Percentiles rank a stretch among this genome's conserved stretches.
phyloP scores from a whole-genome alignment of 768 basidiomycete genomes.

The Guyanaporus albipodus region DNA sequence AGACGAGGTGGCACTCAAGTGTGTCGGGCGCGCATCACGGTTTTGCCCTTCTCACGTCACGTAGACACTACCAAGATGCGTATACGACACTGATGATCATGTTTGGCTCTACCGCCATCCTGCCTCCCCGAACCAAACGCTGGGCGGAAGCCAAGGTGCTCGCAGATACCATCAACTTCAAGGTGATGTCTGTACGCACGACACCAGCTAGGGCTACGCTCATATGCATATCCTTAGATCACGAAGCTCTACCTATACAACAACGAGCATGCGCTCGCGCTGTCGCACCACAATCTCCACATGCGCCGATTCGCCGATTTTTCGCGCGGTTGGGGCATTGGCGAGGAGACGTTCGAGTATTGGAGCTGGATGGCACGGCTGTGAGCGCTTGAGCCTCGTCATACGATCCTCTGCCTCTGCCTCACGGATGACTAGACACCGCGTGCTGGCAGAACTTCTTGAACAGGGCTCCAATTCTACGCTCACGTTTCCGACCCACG shows the following conservation, averaged over 20 bases:
- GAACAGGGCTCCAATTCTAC: conserved; percentile 72
- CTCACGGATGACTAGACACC: conserved; percentile 51
- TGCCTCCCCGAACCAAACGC: conserved; percentile 90
- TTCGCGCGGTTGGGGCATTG: conserved; percentile 90
- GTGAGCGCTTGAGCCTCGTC: conserved; percentile 52
- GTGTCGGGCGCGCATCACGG: conserved; percentile 26
- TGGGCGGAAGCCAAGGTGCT: conserved; percentile 99
- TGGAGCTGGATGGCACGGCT: conserved; percentile 97
- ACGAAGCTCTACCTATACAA: conserved; percentile 90
- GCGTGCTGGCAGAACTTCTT: conserved; percentile 85
- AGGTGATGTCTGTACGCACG: conserved; percentile 43
- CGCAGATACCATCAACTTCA: conserved; percentile 88
- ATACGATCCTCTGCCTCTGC: not conserved
- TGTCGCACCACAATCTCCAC: conserved; percentile 83
- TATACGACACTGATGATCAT: conserved; percentile 80
- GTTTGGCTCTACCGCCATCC: conserved; percentile 82
- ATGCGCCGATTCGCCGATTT: conserved; percentile 83
- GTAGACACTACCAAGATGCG: conserved; percentile 91
- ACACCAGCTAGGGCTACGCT: not conserved
- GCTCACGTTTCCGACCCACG: conserved; percentile 57
- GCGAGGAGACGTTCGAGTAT: conserved; percentile 93
- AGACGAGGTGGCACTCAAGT: conserved; percentile 91
- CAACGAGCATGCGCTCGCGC: conserved; percentile 74
- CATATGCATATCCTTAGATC: conserved; percentile 48
- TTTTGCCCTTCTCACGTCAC: conserved; percentile 4